phyloP scores from a whole-genome alignment of 371 early-diverging fungal genomes.

The Capniomyces stellatus region DNA sequence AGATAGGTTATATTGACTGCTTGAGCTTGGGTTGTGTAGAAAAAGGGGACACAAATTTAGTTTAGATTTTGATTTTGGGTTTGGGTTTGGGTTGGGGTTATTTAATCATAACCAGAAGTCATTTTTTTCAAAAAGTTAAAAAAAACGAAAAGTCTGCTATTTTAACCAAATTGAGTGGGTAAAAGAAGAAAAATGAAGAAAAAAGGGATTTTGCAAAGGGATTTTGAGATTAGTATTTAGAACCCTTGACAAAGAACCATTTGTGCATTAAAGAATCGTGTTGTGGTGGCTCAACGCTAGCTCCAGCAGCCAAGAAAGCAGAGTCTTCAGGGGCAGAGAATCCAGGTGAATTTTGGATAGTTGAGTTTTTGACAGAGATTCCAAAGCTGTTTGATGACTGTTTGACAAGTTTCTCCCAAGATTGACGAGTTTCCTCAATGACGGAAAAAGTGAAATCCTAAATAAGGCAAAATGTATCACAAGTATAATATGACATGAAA shows the following conservation, averaged over 20 bases:
- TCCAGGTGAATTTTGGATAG: conserved; percentile 9
- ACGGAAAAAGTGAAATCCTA: conserved; percentile 19
- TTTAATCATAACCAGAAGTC: no score
- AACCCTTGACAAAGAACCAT: conserved; percentile 56
- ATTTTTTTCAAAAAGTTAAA: no score
- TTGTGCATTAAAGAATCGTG: conserved; percentile 74
- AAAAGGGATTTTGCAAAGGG: neutral
- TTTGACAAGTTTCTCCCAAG: conserved; percentile 83
- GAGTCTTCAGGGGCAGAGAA: conserved; percentile 39
- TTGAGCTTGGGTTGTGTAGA: no score
- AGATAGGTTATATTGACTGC: no score
- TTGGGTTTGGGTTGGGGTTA: no score
- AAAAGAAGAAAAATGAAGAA: neutral
- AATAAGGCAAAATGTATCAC: no score
- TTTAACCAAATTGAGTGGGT: neutral
- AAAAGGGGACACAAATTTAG: no score
- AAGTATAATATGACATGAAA: no score
- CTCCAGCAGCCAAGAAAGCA: conserved; percentile 4
- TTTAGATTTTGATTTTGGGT: no score
- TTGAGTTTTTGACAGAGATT: conserved; percentile 13
- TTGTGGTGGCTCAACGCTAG: conserved; percentile 30
- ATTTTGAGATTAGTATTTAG: neutral
- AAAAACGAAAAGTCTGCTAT: neutral
- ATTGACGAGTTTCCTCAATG: conserved; percentile 83
- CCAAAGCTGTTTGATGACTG: conserved; percentile 9